Evolutionary conservation across 257 asterid genomes (phyloP), one percentile per base, ranked within the genome.

Genomic region (Phtheirospermum japonicum): DNA sequence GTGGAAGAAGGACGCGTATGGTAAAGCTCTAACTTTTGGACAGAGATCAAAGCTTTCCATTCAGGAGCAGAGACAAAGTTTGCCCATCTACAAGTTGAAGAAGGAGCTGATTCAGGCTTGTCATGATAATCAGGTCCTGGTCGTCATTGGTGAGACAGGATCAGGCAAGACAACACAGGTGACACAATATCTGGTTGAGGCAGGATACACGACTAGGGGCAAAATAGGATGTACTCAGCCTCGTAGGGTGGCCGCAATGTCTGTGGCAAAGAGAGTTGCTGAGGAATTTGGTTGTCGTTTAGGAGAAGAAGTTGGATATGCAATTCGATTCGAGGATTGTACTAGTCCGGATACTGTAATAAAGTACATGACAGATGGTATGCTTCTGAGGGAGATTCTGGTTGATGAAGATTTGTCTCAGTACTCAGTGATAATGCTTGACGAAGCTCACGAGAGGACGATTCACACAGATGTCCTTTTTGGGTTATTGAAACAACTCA

Each of bases 181-280:
- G 14, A 91, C 96, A 3, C 98, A 91, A 53, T 90, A 90, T 81
- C 84, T 90, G 14, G 98, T 96, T 2, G 98, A 91, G 78, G 95
- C 96, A 20, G 98, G 98, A 34, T 91, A 88, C 67, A 91, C 96
- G 12, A 86, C 96, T 13, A 88, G 23, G 81, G 98, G 98, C 1
- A 90, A 79, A 63, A 88, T 91, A 53, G 96, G 96, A 13, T 91
- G 98, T 66, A 91, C 98, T 42, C 96, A 91, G 75, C 98, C 98
- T 70, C 95, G 96, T 68, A 84, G 98, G 70, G 98, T 88, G 67
- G 98, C 98, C 74, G 98, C 98, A 48, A 91, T 75, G 90, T 91
- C 98, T 71, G 98, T 90, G 68, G 98, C 98, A 28, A 90, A 88
- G 85, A 84, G 96, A 67, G 98, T 90, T 52, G 94, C 94, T n/a